Base-by-base conservation (phyloP, 192 early-diverging fungal species). In the Gonapodya prolifera region DNA sequence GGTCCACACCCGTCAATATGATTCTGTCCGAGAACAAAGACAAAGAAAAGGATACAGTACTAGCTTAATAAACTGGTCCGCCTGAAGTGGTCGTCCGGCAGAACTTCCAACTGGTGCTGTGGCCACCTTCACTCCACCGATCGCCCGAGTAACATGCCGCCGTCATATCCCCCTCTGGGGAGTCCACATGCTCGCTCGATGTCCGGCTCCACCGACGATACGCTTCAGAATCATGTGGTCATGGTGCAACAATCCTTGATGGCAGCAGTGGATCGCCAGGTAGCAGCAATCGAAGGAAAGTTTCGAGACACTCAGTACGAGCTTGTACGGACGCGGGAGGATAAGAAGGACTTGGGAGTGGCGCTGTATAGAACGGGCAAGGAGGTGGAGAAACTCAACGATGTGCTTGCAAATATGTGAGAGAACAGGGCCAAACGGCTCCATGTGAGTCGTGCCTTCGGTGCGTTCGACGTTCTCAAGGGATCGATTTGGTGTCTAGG, bases 381-480 rank as follows among this genome's bases (percentile, higher is more conserved):
- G 61, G 83, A 88, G 73, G 70, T 88, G n/a, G 84, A 81, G 35
- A 76, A 76, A 36, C 45, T 88, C 69, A 88, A 88, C 35, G 79
- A 78, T 16, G 76, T 75, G 18, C 33, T 86, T 1, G 83, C 77
- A n/a, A 77, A 34, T 33, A 75, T 83, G 85, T 86, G 75, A 84
- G 31, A 16, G 45, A 16, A 23, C 8, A 61, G 23, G 45, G 45
- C 8, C 8, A 16, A 23, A 61, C 45, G 45, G 45, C n/a, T n/a
- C n/a, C n/a, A n/a, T n/a, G n/a, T n/a, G n/a, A n/a, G n/a, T 61
- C 45, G 23, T 61, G 23, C 23, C 45, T 23, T 16, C 45, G 8
- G 8, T 61, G 23, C 23, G 8, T 61, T 23, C 8, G 23, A 16
- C 23, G 8, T 61, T 61, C 45, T 61, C 45, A 61, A 61, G 8